Conservation (phyloP, 257 asterid genomes). For the Hygrophila difformis region DNA sequence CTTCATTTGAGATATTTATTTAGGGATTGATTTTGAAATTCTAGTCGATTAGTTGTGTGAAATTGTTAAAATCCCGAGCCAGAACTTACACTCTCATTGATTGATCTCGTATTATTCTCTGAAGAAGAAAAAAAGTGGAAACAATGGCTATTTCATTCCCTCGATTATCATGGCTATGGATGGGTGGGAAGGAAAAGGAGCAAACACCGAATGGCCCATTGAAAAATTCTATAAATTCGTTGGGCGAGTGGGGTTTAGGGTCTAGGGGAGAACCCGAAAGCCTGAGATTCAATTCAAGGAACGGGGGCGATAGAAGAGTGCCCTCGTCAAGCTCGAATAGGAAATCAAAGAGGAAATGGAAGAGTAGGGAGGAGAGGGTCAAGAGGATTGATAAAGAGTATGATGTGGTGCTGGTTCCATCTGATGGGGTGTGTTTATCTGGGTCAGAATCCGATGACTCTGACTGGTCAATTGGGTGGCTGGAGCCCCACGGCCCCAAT, state of each 20-base stretch:
- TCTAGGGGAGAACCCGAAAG: slow-evolving; percentile 52
- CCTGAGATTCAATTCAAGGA: slow-evolving; percentile 45
- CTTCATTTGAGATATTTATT: too few relatives aligned
- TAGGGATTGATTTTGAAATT: too few relatives aligned
- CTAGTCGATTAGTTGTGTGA: too few relatives aligned
- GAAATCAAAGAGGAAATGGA: slow-evolving; percentile 69
- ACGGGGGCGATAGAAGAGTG: slow-evolving; percentile 34
- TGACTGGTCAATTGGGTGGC: slow-evolving; percentile 98
- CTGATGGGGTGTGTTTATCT: slow-evolving; percentile 83
- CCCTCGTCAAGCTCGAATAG: slow-evolving; percentile 33
- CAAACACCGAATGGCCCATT: slow-evolving; percentile 47
- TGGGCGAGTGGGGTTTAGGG: slow-evolving; percentile 70
- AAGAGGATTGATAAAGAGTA: slow-evolving; percentile 62
- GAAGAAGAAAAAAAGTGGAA: background rate
- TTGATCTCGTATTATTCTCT: too few relatives aligned
- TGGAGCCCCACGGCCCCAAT: slow-evolving; percentile 82
- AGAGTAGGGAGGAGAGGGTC: slow-evolving; percentile 77
- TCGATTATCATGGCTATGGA: slow-evolving; percentile 65
- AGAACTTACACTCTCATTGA: too few relatives aligned
- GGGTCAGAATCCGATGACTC: slow-evolving; percentile 89
- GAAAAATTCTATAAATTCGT: slow-evolving; percentile 45
- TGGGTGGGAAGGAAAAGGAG: slow-evolving; percentile 76
- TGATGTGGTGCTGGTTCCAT: slow-evolving; percentile 79
- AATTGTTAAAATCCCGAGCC: too few relatives aligned
- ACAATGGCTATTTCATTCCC: slow-evolving; percentile 47